Base-by-base conservation (phyloP, 2,329 filamentous ascomycete genomes). In the Cordyceps pruinosa region DNA sequence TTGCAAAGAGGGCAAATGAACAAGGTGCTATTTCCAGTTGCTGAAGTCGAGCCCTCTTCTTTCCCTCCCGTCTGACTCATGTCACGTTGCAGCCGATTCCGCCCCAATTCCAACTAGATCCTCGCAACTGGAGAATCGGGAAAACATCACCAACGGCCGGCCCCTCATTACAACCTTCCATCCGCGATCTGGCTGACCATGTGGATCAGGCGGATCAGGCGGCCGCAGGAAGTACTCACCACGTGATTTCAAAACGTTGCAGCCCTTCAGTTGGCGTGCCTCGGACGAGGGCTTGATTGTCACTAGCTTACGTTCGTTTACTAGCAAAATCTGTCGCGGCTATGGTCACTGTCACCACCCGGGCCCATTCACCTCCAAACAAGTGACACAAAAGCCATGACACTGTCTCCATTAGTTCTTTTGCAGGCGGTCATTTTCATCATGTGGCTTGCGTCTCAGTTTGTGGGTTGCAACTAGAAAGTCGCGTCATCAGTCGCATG, bases 191-290 rank as follows among this genome's bases (percentile, higher is more conserved):
- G 32, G 34, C 41, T 45, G 37, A 2, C n/a, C 17, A 39, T 39
- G 52, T 55, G 52, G 52, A 47, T 37, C 52, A 35, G 3, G 17
- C 30, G 52, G 52, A 47, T 37, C 52, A 35, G 3, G 17, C 30
- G 25, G n/a, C 52, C 52, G 52, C 52, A 55, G 42, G 12, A 39
- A 4, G 17, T 30, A 4, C 17, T 30, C 19, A 30, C n/a, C 52
- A 55, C 52, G 52, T 55, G 52, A 55, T 55, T 25, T 15, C 17
- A 23, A 21, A 6, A 13, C 19, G 30, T 45, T 54, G 25, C 28
- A 54, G 8, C 8, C 30, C 12, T 21, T 17, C 9, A 51, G 35
- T 51, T 41, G 25, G 35, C 17, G 41, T 41, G 25, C 19, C 48
- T 23, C 13, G 17, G 15, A 19, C 10, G 35, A 13, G 7, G 35